Evolutionary conservation across 768 basidiomycete genomes (phyloP), one percentile per base, ranked within the genome.

Genomic region (Amyloporia xantha): DNA sequence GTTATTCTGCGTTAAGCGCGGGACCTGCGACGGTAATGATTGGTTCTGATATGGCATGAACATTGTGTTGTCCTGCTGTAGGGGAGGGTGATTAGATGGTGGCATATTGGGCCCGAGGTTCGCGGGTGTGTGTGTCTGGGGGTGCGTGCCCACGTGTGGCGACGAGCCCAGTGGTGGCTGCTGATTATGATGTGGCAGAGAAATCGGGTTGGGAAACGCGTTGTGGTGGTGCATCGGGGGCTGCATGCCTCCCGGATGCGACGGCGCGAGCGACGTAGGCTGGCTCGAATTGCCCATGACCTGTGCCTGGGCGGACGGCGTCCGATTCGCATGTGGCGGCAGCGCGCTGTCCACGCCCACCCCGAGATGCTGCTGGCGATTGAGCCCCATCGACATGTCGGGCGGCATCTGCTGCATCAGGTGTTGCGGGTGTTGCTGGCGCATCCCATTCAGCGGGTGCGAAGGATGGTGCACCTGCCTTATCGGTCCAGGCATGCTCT

Each of bases 11-110:
- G 27, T 39, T 44, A 12, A 15, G 21, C 26, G 48, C 44, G 26
- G 41, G 24, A 48, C 33, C 35, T 45, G 28, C 27, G 44, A 20
- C 6, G 24, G 28, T 19, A 24, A 38, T 12, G 38, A 39, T 26
- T 48, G 48, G 50, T 63, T 68, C 52, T 62, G 66, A 53, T 74
- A 74, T 52, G 66, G 64, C 53, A 77, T 71, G 43, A 65, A 77
- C 44, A 76, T 62, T 42, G 66, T 63, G 47, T 74, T 72, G 40
- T 77, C 76, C 17, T 76, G 71, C 5, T 70, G 68, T 64, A 75
- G 75, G 43, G 69, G 70, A 0, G 62, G 48, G n/a, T 71, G 72
- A 55, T 66, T 71, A 15, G 62, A 62, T n/a, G 68, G 65, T 12
- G 50, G 44, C 47, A 59, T 58, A 38, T 48, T 54, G 23, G 52